A percentile compares a stretch with the other conserved stretches of the same genome.
phyloP scores from a whole-genome alignment of 1,139 yeast species.

The Spathaspora jeffriesii region DNA sequence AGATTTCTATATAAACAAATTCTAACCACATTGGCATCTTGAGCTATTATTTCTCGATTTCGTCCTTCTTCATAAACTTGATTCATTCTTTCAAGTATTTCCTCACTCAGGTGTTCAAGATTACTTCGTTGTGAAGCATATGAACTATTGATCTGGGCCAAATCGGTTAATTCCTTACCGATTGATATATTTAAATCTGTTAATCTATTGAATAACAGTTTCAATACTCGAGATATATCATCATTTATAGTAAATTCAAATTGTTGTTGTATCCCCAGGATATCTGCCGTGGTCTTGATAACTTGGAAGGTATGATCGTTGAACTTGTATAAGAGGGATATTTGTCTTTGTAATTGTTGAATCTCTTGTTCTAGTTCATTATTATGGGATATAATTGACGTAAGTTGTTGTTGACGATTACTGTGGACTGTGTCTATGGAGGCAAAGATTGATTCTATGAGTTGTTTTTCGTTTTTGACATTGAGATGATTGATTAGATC shows the following conservation, averaged over 20 bases:
- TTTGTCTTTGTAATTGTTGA: conserved; percentile 21
- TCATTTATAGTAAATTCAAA: conserved; percentile 12
- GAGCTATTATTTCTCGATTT: conserved; percentile 24
- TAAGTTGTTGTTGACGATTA: conserved; percentile 24
- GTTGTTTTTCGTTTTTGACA: conserved; percentile 52
- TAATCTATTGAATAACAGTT: conserved; percentile 42
- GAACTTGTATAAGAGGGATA: conserved; percentile 22
- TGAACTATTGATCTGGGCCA: conserved; percentile 12
- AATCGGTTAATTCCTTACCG: conserved; percentile 20
- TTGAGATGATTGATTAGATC: conserved; percentile 43
- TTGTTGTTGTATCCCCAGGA: background rate
- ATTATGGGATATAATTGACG: conserved; percentile 20
- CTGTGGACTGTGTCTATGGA: conserved; percentile 30
- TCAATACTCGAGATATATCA: conserved; percentile 28
- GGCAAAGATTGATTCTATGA: conserved; percentile 48
- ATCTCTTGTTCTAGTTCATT: conserved; percentile 20
- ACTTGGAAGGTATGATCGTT: conserved; percentile 17
- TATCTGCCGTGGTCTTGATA: conserved; percentile 6
- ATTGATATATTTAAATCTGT: conserved; percentile 57
- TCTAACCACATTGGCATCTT: conserved; percentile 37
- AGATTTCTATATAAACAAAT: conserved; percentile 45
- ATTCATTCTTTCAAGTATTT: conserved; percentile 21
- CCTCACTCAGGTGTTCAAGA: conserved; percentile 31
- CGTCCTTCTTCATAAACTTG: conserved; percentile 15
- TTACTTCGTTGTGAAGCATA: conserved; percentile 44